phyloP scores from a whole-genome alignment of 2,329 filamentous ascomycete species.

The Fusarium oxysporum region DNA sequence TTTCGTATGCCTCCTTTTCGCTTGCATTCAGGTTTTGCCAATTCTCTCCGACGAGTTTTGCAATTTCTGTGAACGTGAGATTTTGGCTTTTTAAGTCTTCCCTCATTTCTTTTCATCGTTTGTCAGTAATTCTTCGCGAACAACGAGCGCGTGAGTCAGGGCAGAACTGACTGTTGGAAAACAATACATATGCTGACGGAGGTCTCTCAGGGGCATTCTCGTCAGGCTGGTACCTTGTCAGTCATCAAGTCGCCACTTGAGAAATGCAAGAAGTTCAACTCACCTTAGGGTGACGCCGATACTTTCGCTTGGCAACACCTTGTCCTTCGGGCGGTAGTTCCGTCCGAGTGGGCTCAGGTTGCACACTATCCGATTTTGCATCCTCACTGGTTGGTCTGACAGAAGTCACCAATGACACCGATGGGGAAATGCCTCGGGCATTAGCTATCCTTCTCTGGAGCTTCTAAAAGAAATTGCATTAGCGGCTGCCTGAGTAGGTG shows the following conservation, averaged over 20 bases:
- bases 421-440: conserved; percentile 71
- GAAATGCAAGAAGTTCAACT: conserved; percentile 32
- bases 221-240: conserved; percentile 66
- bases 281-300: conserved; percentile 81
- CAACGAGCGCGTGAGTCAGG: not conserved
- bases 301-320: conserved; percentile 74
- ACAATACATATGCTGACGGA: conserved; percentile 85
- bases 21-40: conserved; percentile 78
- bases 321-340: conserved; percentile 59
- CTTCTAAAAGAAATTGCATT: conserved; percentile 64
- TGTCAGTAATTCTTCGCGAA: conserved; percentile 1
- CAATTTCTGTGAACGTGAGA: conserved; percentile 84
- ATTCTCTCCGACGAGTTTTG: conserved; percentile 83
- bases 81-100: conserved; percentile 82
- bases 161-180: conserved; percentile 78
- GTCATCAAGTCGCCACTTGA: not conserved
- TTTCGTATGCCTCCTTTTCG: conserved; percentile 79
- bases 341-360: conserved; percentile 60
- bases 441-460: conserved; percentile 86
- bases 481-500: conserved; percentile 4
- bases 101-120: conserved; percentile 69
- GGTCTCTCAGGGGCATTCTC: conserved; percentile 84
- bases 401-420: conserved; percentile 62
- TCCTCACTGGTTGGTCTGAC: conserved; percentile 66
- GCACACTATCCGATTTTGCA: conserved; percentile 64